Percentiles rank a stretch among this genome's conserved stretches.
Conservation (phyloP, 2,329 filamentous ascomycete genomes). For the Knoxdaviesia capensis region DNA sequence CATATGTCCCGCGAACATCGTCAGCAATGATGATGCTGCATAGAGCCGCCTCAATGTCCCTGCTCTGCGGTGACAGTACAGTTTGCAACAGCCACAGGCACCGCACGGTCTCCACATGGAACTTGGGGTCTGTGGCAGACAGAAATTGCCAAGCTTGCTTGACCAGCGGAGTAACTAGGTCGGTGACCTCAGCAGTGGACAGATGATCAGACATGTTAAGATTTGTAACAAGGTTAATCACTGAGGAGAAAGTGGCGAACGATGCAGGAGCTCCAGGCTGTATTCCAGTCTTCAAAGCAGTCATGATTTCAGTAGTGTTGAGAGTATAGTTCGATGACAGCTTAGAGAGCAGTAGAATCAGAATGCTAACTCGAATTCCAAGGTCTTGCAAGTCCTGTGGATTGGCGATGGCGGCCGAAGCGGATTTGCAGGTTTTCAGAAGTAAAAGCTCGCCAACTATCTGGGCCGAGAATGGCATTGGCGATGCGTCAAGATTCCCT, state of each 20-base stretch:
- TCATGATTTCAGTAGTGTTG: constrained; percentile 25
- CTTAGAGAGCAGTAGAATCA: constrained; percentile 37
- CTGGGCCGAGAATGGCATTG: constrained; percentile 35
- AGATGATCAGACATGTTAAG: constrained; percentile 34
- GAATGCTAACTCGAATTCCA: constrained; percentile 35
- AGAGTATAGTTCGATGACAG: constrained; percentile 19
- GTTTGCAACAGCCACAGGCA: constrained; percentile 73
- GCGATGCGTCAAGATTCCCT: constrained; percentile 42
- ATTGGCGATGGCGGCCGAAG: constrained; percentile 24
- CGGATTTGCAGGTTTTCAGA: constrained; percentile 33
- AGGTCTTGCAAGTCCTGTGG: constrained; percentile 23
- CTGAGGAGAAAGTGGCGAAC: constrained; percentile 37
- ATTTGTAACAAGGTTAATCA: constrained; percentile 35
- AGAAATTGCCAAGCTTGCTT: constrained; percentile 60
- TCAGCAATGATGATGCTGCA: constrained; percentile 44
- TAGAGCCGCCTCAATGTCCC: constrained; percentile 65
- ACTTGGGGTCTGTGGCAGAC: constrained; percentile 68
- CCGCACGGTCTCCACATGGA: constrained; percentile 81
- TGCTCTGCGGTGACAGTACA: constrained; percentile 42
- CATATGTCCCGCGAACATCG: constrained; percentile 25
- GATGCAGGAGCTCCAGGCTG: constrained; percentile 16
- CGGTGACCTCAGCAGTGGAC: constrained; percentile 28
- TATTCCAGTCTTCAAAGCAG: constrained; percentile 29
- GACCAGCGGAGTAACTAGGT: constrained; percentile 48
- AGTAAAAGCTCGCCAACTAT: constrained; percentile 40